Evolutionary conservation across 2,329 filamentous ascomycete genomes (phyloP), one percentile per base, ranked within the genome.

Genomic region (Hansfordia pulvinata): DNA sequence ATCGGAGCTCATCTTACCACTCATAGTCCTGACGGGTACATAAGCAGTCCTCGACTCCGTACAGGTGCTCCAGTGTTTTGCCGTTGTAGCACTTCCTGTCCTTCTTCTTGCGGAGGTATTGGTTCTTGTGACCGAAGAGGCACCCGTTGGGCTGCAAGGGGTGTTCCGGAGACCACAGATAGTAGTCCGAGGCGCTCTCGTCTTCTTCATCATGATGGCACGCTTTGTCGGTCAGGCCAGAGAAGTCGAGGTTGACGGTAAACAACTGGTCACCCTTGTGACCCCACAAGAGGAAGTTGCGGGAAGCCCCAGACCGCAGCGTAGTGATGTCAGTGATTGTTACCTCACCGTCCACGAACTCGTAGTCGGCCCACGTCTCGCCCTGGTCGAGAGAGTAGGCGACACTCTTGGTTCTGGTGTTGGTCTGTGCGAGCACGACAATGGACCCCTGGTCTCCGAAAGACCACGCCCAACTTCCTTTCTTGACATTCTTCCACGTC

Each of bases 381-480:
- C 92, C 90, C 45, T 88, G 79, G 44, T 98, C 78, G 8, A 76
- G 60, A 10, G 82, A 78, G 54, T 90, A 94, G 31, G 71, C 73
- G 27, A 86, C 57, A 2, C 62, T 54, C 36, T 78, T 77, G 4
- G 79, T 84, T 27, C 70, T 62, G 27, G 65, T 66, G 10, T 67
- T 63, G 30, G 84, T 73, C 43, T 79, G 70, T 13, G 88, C 85
- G 25, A 98, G 76, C 21, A 93, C 83, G 34, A 96, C 73, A 41
- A 96, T 78, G 5, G 84, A 90, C 16, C 90, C 90, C 49, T 93
- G 84, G 42, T 98, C 92, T 31, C 90, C 92, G 47, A 84, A 93
- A 44, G 93, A 83, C 84, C 85, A 98, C 43, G 80, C 78, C 62
- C 85, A 93, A 19, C 67, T 69, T 5, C 90, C 92, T 53, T 92